phyloP scores from a whole-genome alignment of 2,329 filamentous ascomycete genomes.

The Colletotrichum magnum region DNA sequence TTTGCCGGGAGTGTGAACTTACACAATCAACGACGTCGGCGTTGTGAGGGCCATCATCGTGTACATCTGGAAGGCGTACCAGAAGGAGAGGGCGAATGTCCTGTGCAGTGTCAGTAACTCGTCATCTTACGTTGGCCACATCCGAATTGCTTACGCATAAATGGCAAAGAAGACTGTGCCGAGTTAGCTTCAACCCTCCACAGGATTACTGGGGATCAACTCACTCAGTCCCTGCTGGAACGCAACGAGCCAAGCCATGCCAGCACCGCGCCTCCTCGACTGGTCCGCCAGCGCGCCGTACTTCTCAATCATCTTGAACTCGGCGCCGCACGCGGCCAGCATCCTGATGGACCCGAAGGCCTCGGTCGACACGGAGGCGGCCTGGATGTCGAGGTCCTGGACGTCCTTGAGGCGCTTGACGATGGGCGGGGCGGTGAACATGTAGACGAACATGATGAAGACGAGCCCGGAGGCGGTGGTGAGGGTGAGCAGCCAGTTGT shows the following conservation, averaged over 20 bases:
- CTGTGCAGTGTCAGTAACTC: constrained; percentile 26
- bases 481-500: constrained; percentile 66
- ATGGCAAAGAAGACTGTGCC: constrained; percentile 41
- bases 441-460: constrained; percentile 53
- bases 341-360: constrained; percentile 58
- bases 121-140: no score
- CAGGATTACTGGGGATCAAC: neutral
- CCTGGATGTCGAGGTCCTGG: constrained; percentile 53
- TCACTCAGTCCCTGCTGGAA: constrained; percentile 46
- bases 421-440: constrained; percentile 50
- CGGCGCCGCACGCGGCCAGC: constrained; percentile 59
- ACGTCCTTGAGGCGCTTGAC: constrained; percentile 50
- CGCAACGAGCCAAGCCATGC: constrained; percentile 44
- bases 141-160: constrained; percentile 38
- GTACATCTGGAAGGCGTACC: constrained; percentile 43
- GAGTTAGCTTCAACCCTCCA: constrained; percentile 9
- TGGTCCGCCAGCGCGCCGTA: constrained; percentile 54
- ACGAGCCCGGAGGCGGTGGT: constrained; percentile 62
- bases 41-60: constrained; percentile 40
- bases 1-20: constrained; percentile 14
- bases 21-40: constrained; percentile 44
- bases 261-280: constrained; percentile 49
- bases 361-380: constrained; percentile 56
- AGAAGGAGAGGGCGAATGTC: constrained; percentile 43
- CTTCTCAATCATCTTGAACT: constrained; percentile 51